Evolutionary conservation across 2,329 filamentous ascomycete species (phyloP).

Genomic region (Acrocalymma vagum): DNA sequence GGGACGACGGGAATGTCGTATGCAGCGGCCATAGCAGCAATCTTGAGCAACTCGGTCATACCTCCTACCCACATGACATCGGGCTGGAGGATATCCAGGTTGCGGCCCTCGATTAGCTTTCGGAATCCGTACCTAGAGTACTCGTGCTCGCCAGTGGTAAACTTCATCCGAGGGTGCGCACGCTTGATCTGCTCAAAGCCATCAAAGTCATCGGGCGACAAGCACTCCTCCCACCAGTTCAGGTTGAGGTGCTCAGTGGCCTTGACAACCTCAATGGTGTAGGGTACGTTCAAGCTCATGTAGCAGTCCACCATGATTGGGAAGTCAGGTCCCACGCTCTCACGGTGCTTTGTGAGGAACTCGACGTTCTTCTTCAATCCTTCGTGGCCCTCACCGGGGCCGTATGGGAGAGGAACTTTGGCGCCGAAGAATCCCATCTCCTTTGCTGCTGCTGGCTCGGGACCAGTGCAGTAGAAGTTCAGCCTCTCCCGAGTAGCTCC

Average conservation of each 20-base stretch:
- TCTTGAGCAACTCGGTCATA: conserved; percentile 88
- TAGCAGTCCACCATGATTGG: conserved; percentile 97
- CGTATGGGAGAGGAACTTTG: conserved; percentile 90
- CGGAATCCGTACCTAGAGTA: conserved; percentile 95
- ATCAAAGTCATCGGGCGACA: conserved; percentile 90
- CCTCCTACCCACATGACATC: conserved; percentile 98
- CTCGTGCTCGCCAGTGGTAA: conserved; percentile 96
- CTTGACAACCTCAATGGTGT: conserved; percentile 90
- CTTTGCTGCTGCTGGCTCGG: conserved; percentile 81
- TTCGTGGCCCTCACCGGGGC: conserved; percentile 83
- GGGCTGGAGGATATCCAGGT: conserved; percentile 92
- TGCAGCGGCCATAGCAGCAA: conserved; percentile 86
- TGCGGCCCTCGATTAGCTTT: conserved; percentile 89
- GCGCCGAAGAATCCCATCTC: conserved; percentile 89
- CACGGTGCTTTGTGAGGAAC: conserved; percentile 84
- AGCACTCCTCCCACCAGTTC: conserved; percentile 97
- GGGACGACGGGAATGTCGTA: conserved; percentile 96
- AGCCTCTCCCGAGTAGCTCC: conserved; percentile 85
- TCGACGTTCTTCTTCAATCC: conserved; percentile 90
- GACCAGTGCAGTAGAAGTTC: conserved; percentile 94
- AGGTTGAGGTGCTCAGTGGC: conserved; percentile 84
- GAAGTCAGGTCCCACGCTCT: conserved; percentile 86
- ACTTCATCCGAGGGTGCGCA: conserved; percentile 88
- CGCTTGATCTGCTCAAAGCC: conserved; percentile 90
- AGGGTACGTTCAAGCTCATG: conserved; percentile 92